phyloP scores from a whole-genome alignment of 805 yeast species.

The Lachancea lanzarotensis region DNA sequence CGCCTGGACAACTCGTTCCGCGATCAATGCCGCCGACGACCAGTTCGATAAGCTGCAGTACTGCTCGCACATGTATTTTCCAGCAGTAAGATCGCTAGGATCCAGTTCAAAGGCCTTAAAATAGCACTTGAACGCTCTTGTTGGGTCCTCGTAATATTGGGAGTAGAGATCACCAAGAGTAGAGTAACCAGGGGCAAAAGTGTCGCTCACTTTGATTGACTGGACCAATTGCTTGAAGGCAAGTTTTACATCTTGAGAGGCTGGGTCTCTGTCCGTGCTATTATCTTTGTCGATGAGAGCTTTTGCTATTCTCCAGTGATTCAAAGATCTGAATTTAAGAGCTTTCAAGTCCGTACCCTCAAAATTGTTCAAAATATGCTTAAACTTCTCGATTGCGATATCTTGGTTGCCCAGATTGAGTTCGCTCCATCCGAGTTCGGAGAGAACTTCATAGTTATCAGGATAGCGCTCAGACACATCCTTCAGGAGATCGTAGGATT shows the following conservation, averaged over 20 bases:
- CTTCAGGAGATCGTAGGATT: constrained; percentile 49
- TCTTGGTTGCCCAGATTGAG: constrained; percentile 48
- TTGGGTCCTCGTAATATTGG: constrained; percentile 48
- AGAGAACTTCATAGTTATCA: constrained; percentile 50
- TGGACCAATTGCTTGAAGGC: constrained; percentile 56
- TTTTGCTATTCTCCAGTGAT: constrained; percentile 69
- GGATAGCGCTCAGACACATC: constrained; percentile 46
- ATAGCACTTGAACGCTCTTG: constrained; percentile 78
- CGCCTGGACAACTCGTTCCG: constrained; percentile 56
- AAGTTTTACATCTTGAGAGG: constrained; percentile 30
- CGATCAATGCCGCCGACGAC: constrained; percentile 74
- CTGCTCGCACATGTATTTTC: constrained; percentile 62
- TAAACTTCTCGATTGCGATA: constrained; percentile 34
- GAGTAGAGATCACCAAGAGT: constrained; percentile 71
- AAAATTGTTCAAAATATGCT: constrained; percentile 27
- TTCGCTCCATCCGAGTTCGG: constrained; percentile 76
- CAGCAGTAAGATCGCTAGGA: constrained; percentile 67
- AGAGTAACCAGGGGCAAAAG: constrained; percentile 74
- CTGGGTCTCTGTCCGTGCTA: constrained; percentile 18
- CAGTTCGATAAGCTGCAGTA: constrained; percentile 67
- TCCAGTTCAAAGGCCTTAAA: constrained; percentile 86
- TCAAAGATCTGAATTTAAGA: constrained; percentile 50
- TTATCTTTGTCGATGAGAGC: constrained; percentile 40
- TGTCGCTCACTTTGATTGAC: constrained; percentile 57
- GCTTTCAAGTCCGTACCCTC: constrained; percentile 48